Conservation (phyloP, 805 yeast species). For the Saccharomycodes ludwigii region DNA sequence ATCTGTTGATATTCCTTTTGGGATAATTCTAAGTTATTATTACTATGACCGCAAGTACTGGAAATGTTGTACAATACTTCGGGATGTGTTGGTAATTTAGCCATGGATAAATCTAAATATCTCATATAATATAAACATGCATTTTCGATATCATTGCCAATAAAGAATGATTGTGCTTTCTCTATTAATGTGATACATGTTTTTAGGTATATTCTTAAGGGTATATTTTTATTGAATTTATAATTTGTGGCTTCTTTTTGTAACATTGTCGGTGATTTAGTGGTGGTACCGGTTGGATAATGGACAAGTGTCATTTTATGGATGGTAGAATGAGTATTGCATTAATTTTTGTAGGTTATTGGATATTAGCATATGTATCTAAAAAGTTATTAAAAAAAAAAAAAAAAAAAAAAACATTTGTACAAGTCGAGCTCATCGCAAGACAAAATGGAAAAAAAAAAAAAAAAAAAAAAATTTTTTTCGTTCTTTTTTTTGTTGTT, state of each 20-base stretch:
- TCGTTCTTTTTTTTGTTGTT: too few relatives aligned
- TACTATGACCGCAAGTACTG: conserved; percentile 4
- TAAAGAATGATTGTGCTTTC: conserved; percentile 27
- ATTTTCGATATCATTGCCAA: conserved; percentile 31
- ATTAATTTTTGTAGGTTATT: too few relatives aligned
- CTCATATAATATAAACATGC: conserved; percentile 47
- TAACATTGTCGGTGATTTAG: conserved; percentile 21
- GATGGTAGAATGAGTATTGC: too few relatives aligned
- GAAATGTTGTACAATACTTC: conserved; percentile 7
- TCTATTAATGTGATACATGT: conserved; percentile 34
- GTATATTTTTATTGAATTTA: conserved; percentile 37
- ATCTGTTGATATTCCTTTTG: conserved; percentile 16
- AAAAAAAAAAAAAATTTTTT: too few relatives aligned
- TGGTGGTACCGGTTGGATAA: background rate
- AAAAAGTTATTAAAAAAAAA: too few relatives aligned
- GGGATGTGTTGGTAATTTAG: conserved; percentile 20
- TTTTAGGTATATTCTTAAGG: conserved; percentile 43
- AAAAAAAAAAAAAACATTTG: too few relatives aligned
- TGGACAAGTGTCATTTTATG: background rate
- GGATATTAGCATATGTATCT: too few relatives aligned
- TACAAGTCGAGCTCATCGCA: too few relatives aligned
- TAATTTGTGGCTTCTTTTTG: conserved; percentile 39
- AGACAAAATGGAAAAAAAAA: too few relatives aligned
- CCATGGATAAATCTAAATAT: conserved; percentile 36
- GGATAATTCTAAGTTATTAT: conserved; percentile 7